Base-by-base conservation (phyloP, 441 rosid species). In the Pelargonium cotyledonis region DNA sequence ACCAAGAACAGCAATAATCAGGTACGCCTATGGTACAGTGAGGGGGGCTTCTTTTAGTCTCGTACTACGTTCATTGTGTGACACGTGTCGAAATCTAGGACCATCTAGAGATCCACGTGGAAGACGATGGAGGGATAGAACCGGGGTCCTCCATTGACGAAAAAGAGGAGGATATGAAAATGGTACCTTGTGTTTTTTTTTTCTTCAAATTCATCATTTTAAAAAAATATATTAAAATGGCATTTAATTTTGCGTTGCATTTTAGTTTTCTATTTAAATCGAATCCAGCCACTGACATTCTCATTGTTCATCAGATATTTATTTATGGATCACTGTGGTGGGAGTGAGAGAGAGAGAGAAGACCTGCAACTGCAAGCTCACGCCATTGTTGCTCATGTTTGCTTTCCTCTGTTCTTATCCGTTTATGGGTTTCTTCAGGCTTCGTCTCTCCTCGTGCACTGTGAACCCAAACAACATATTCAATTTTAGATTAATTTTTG, bases 101-200 rank as follows among this genome's bases (percentile, higher is more conserved):
- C 14, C 53, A 46, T 46, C 51, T 9, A 7, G 10, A 0, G 51
- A 46, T 9, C 11, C 12, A 46, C 10, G 51, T 46, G 51, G 0
- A 7, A 14, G n/a, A 3, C 53, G 53, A 46, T 46, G 53, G 53
- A 46, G 14, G 12, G 53, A 46, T 12, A 4, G 53, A 14, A 12
- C 53, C 3, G 12, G 53, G 53, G 12, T 46, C 53, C 53, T 1
- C 53, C 53, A 14, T 46, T 46, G 53, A 46, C 53, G 53, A 65
- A 65, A 65, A 65, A 65, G 49, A 65, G 67, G 67, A 38, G 67
- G 67, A 65, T 65, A 65, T 38, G 53, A 46, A 46, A 46, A 10
- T 46, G 14, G 53, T 46, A 46, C 53, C 53, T 46, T 46, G 6
- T 43, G 47, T 43, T 43, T 43, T 43, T 7, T 7, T 7, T 46